phyloP scores from a whole-genome alignment of 768 basidiomycete species.

The Naematelia aurantialba region DNA sequence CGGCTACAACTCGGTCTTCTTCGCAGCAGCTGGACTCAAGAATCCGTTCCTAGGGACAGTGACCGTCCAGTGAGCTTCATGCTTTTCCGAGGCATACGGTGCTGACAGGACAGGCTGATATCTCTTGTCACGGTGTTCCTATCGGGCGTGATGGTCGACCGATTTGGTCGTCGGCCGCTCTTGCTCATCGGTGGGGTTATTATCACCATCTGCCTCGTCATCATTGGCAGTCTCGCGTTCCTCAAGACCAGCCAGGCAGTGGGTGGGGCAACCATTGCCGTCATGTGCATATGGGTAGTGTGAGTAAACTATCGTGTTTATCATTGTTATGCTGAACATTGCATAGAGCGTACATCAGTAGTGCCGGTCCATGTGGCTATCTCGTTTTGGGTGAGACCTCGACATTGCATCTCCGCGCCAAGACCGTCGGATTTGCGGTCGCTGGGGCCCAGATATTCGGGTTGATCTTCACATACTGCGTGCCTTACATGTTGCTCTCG shows the following conservation, averaged over 20 bases:
- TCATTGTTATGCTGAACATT: too few species aligned
- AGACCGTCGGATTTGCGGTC: slow-evolving; percentile 13
- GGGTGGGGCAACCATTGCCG: background rate
- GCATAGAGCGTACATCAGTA: slow-evolving; percentile 7
- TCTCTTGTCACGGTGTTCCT: slow-evolving; percentile 9
- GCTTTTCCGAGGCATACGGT: slow-evolving; percentile 1
- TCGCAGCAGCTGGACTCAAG: slow-evolving; percentile 18
- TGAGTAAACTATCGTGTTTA: too few species aligned
- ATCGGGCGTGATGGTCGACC: slow-evolving; percentile 14
- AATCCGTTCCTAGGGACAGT: slow-evolving; percentile 21
- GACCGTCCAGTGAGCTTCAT: slow-evolving; percentile 2
- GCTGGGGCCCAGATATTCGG: slow-evolving; percentile 1
- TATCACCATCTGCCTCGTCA: slow-evolving; percentile 6
- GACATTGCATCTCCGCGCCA: slow-evolving; percentile 17
- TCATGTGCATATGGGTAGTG: slow-evolving; percentile 10
- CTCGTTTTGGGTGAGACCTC: slow-evolving; percentile 13
- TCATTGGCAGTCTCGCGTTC: slow-evolving; percentile 1
- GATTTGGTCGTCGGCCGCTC: slow-evolving; percentile 16
- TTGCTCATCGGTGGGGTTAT: slow-evolving; percentile 16
- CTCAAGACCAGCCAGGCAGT: background rate
- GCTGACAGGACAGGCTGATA: background rate
- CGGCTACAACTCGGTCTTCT: slow-evolving; percentile 23
- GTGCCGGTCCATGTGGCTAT: slow-evolving; percentile 17
- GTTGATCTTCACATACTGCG: slow-evolving; percentile 14
- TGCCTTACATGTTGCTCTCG: slow-evolving; percentile 6